Evolutionary conservation across 129 eudicot species (phyloP), one percentile per base, ranked within the genome.

Genomic region (Dittrichia graveolens): DNA sequence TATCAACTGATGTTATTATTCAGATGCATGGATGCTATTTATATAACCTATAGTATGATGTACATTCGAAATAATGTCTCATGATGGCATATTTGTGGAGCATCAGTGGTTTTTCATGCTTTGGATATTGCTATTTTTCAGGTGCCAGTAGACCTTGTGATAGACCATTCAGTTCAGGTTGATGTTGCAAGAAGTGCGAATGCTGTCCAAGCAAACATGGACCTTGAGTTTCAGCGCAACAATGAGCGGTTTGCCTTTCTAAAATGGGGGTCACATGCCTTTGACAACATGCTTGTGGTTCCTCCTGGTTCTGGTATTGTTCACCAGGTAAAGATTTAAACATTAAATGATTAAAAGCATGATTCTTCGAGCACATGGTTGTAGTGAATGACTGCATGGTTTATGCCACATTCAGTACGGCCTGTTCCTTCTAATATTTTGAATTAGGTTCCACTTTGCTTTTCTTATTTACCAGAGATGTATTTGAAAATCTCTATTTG

Each of bases 271-370:
- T 95, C 99, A 38, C 91, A 83, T 64, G 99, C 97, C 47, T 95
- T 95, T 72, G 96, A 78, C 60, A 95, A 95, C 81, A 95, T 95
- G 99, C 97, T 95, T 72, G 97, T 95, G 14, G 99, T 95, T 72
- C 99, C 99, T 61, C 99, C 99, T 37, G 99, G 99, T 75, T 95
- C 99, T 82, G 99, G 99, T 81, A 95, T 95, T 42, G 99, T 95
- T 50, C 99, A 95, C 83, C 99, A 95, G 99, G 99, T 91, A 79
- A 82, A 61, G 9, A 34, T 82, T 14, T n/a, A 62, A 13, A 14
- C 66, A 78, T 61, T 78, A 41, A 42, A 61, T 41, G 9, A 58
- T 61, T 46, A 15, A 9, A 24, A 2, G 31, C 31, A 59, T 35
- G n/a, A n/a, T 61, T 46, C 11, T 47, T 24, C 31, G 31, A 24